Evolutionary conservation across 345 rosid species (phyloP).

Genomic region (Psidium guajava): DNA sequence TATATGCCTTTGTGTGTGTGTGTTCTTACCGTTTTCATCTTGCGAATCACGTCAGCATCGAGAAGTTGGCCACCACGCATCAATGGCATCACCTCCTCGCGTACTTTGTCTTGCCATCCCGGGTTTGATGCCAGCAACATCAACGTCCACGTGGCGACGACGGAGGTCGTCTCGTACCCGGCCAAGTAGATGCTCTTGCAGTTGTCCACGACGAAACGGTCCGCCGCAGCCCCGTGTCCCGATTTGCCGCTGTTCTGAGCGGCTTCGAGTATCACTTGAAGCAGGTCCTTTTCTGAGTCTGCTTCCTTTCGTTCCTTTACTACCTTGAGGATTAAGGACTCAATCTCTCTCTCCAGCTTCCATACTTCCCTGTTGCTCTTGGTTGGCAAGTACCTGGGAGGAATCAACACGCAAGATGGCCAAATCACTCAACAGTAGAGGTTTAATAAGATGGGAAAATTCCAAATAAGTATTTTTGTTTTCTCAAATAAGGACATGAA

Average conservation of each 20-base stretch:
- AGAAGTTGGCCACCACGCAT: not conserved
- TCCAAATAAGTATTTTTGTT: too few species aligned
- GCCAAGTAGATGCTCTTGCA: constrained; percentile 43
- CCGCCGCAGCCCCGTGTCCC: not conserved
- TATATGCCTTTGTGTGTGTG: too few species aligned
- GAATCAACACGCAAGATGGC: not conserved
- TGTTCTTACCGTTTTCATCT: constrained; percentile 2
- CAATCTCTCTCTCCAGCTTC: constrained; percentile 24
- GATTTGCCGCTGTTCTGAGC: not conserved
- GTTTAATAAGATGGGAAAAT: too few species aligned
- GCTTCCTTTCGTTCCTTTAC: constrained; percentile 11
- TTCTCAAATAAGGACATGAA: too few species aligned
- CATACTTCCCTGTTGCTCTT: constrained; percentile 21
- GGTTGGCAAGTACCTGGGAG: constrained; percentile 16
- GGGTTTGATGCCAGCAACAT: constrained; percentile 23
- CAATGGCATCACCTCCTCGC: not conserved
- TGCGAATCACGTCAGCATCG: not conserved
- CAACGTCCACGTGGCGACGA: constrained; percentile 19
- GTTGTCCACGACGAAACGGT: constrained; percentile 28
- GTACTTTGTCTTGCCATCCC: not conserved
- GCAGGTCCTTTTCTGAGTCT: constrained; percentile 11
- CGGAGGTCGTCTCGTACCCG: constrained; percentile 27
- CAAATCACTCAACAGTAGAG: too few species aligned
- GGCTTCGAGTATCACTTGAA: constrained; percentile 20
- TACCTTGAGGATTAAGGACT: constrained; percentile 7